phyloP scores from a whole-genome alignment of 164 flowering plant species.

The Liriodendron chinense region DNA sequence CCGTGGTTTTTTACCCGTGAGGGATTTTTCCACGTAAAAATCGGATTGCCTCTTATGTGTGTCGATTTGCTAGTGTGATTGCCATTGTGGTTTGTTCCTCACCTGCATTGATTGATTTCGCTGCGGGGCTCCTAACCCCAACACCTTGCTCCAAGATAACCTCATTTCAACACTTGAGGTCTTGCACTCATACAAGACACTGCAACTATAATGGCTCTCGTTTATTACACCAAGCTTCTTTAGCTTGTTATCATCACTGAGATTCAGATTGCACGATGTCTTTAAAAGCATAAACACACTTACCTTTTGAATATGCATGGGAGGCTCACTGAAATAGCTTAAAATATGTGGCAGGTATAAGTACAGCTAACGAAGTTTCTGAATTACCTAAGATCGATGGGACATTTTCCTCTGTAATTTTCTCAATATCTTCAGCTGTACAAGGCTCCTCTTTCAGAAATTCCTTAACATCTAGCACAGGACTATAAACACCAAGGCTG shows the following conservation, averaged over 20 bases:
- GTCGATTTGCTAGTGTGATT: no score
- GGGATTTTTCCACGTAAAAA: no score
- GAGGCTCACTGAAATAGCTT: conserved; percentile 73
- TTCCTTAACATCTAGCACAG: conserved; percentile 82
- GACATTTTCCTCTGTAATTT: conserved; percentile 54
- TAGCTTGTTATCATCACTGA: conserved; percentile 78
- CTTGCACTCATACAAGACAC: conserved; percentile 88
- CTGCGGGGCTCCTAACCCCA: no score
- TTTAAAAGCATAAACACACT: no score
- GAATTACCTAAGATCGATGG: conserved; percentile 49
- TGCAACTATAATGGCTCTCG: conserved; percentile 94
- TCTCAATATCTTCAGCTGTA: conserved; percentile 74
- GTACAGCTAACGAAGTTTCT: conserved; percentile 72
- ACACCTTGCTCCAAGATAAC: no score
- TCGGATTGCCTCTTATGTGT: no score
- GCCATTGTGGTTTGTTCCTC: no score
- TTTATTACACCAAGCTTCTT: conserved; percentile 94
- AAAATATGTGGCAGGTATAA: conserved; percentile 71
- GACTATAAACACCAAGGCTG: conserved; percentile 65
- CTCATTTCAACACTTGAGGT: no score
- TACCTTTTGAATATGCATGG: no score
- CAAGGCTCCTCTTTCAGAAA: conserved; percentile 77
- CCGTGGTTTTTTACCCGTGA: no score
- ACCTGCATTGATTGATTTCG: no score
- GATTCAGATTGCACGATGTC: no score